These are phyloP conservation scores for Podila horticola DNA, from an alignment of 192 early-diverging fungal species.

Conservation along the genomic window DNA sequence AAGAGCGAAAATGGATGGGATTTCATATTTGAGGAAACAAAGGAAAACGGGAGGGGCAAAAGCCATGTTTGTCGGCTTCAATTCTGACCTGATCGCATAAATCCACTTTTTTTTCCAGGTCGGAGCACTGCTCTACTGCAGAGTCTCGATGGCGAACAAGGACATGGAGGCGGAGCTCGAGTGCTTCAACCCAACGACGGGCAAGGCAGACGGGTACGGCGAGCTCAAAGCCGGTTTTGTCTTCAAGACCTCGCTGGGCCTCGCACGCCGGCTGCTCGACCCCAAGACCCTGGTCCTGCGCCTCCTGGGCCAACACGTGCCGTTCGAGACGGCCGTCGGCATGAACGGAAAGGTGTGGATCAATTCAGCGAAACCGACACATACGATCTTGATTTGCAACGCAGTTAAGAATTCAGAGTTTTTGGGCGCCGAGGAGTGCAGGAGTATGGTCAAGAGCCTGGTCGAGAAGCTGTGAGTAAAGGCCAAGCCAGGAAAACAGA, in stretches of 20 bases:
- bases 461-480: constrained; percentile 26
- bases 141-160: constrained; percentile 87
- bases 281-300: constrained; percentile 76
- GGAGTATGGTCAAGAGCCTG: constrained; percentile 54
- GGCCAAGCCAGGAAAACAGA: neutral
- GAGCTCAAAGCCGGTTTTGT: constrained; percentile 85
- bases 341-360: constrained; percentile 97
- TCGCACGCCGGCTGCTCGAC: constrained; percentile 73
- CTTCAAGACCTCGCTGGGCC: constrained; percentile 83
- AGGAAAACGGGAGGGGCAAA: neutral
- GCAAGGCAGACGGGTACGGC: constrained; percentile 91
- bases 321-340: constrained; percentile 92
- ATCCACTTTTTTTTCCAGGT: constrained; percentile 38
- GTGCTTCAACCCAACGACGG: constrained; percentile 84
- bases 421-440: constrained; percentile 65
- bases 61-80: neutral
- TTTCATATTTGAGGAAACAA: neutral
- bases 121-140: constrained; percentile 84
- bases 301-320: constrained; percentile 74
- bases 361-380: constrained; percentile 66
- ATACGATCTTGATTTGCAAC: constrained; percentile 75
- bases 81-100: neutral
- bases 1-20: neutral
- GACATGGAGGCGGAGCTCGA: constrained; percentile 99
- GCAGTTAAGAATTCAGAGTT: constrained; percentile 81